Conservation (phyloP, 805 yeast genomes). For the Yarrowia phangngaensis region DNA sequence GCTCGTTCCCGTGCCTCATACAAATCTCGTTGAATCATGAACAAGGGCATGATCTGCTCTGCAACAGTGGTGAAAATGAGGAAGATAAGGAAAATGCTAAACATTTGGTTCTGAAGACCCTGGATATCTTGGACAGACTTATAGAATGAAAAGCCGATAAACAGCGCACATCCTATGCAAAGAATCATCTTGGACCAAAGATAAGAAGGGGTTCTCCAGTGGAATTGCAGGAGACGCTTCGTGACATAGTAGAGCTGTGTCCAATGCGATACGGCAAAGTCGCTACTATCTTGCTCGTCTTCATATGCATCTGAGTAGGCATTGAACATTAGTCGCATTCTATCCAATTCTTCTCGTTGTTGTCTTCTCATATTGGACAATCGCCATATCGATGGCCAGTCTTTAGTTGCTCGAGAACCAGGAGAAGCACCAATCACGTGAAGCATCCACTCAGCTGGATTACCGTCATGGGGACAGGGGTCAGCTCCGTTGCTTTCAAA, state of each 20-base stretch:
- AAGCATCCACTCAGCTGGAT: conserved; percentile 92
- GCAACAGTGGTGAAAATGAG: conserved; percentile 53
- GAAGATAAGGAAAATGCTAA: conserved; percentile 65
- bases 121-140: conserved; percentile 59
- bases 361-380: conserved; percentile 58
- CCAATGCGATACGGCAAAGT: conserved; percentile 44
- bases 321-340: conserved; percentile 59
- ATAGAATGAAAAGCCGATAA: conserved; percentile 67
- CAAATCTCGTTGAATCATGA: conserved; percentile 54
- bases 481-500: conserved; percentile 65
- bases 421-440: conserved; percentile 48
- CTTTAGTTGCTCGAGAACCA: conserved; percentile 37
- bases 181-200: conserved; percentile 56
- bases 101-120: conserved; percentile 80
- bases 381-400: conserved; percentile 66
- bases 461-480: conserved; percentile 63
- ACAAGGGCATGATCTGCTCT: conserved; percentile 62
- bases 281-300: conserved; percentile 41
- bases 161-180: conserved; percentile 51
- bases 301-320: conserved; percentile 39
- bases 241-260: conserved; percentile 48
- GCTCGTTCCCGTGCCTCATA: conserved; percentile 73
- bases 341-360: conserved; percentile 52
- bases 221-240: conserved; percentile 53
- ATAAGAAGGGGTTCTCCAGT: conserved; percentile 62